Percentiles rank a stretch among this genome's conserved stretches.
These are phyloP conservation scores for Starmera quercuum DNA, from an alignment of 805 yeast species.

Conservation along the genomic window DNA sequence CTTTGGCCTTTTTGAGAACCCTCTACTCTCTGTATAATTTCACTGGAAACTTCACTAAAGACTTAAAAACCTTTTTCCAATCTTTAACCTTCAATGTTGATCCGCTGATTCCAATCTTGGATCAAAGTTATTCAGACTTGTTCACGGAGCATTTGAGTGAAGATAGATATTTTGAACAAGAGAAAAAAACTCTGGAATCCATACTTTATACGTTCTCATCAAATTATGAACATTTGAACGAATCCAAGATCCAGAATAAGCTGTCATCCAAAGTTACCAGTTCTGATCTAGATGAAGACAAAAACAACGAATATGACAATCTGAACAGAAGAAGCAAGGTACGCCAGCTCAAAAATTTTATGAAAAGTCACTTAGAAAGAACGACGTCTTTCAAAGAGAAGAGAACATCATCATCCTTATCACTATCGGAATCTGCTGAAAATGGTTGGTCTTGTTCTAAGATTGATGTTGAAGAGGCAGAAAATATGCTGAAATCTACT, in stretches of 20 bases:
- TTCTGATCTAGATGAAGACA: constrained; percentile 6
- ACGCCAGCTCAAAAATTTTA: constrained; percentile 46
- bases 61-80: constrained; percentile 53
- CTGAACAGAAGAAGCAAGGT: constrained; percentile 29
- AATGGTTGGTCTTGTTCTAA: constrained; percentile 7
- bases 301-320: constrained; percentile 20
- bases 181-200: constrained; percentile 55
- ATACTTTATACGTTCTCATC: constrained; percentile 24
- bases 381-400: constrained; percentile 24
- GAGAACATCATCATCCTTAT: background rate
- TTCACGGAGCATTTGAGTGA: constrained; percentile 65
- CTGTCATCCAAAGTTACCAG: constrained; percentile 11
- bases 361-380: constrained; percentile 44
- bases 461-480: constrained; percentile 40
- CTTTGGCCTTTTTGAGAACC: constrained; percentile 68
- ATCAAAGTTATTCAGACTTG: constrained; percentile 64
- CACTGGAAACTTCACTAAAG: constrained; percentile 53
- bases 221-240: constrained; percentile 23
- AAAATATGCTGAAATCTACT: constrained; percentile 56
- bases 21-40: constrained; percentile 59
- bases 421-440: background rate
- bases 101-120: constrained; percentile 43
- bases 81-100: constrained; percentile 34
- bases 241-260: constrained; percentile 23
- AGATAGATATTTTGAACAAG: constrained; percentile 60